These are phyloP conservation scores for Clonostachys chloroleuca DNA, from an alignment of 2,329 filamentous ascomycete genomes.

Conservation along the genomic window DNA sequence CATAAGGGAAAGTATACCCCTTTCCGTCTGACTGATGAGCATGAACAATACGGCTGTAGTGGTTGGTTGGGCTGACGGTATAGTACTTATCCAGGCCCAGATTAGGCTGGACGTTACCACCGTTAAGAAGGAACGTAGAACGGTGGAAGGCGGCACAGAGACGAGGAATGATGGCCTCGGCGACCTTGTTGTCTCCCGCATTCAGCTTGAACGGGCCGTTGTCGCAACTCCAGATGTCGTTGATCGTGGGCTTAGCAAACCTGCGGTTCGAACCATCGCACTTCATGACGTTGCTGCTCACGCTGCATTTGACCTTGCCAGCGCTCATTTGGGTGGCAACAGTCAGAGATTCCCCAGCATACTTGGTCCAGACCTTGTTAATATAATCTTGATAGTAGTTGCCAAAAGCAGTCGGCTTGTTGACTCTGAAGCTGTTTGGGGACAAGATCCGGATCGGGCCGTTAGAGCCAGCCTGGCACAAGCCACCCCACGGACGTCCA, in stretches of 20 bases:
- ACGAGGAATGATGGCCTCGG: constrained; percentile 36
- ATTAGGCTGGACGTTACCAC: constrained; percentile 40
- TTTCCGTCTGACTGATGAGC: constrained; percentile 51
- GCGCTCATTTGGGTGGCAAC: constrained; percentile 36
- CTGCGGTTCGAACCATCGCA: constrained; percentile 35
- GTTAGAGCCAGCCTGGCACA: constrained; percentile 30
- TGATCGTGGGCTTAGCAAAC: constrained; percentile 34
- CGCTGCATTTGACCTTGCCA: constrained; percentile 33
- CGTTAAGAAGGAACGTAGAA: constrained; percentile 38
- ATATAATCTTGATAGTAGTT: constrained; percentile 40
- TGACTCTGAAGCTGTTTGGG: constrained; percentile 31
- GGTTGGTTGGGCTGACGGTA: constrained; percentile 33
- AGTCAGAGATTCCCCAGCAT: constrained; percentile 25
- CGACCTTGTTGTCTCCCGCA: constrained; percentile 28
- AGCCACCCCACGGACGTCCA: constrained; percentile 33
- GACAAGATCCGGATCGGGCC: constrained; percentile 39
- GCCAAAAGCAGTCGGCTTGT: constrained; percentile 25
- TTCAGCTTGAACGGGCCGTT: constrained; percentile 36
- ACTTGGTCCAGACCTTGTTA: constrained; percentile 38
- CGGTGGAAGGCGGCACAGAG: constrained; percentile 47
- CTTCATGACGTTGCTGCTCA: constrained; percentile 22
- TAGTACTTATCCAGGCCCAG: constrained; percentile 34
- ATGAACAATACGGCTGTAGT: constrained; percentile 60
- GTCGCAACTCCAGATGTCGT: constrained; percentile 48
- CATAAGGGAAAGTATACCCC: constrained; percentile 65